Evolutionary conservation across 345 rosid genomes (phyloP), one percentile per base, ranked within the genome.

Genomic region (Pistacia atlantica): DNA sequence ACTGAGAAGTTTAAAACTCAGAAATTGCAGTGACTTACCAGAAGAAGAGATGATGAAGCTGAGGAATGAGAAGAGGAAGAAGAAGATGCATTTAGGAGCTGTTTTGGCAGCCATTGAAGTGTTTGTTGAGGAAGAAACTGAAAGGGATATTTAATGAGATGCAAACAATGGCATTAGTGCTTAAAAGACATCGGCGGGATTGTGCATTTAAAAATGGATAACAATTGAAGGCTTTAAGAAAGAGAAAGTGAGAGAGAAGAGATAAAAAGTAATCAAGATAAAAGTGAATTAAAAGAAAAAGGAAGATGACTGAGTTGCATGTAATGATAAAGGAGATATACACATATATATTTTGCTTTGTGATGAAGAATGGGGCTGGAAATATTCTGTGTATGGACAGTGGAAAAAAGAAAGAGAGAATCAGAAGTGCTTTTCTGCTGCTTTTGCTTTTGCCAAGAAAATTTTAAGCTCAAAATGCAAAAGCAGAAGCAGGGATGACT

Each of bases 341-440:
- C 5, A 37, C 1, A 42, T 42, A 42, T 81, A 82, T 78, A 68
- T 59, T 79, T 84, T 88, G 55, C 97, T 89, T 92, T 91, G 90
- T 84, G 55, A 80, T 57, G 84, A 87, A 86, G 94, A 77, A 83
- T 51, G 72, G 37, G 72, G 75, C 45, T 14, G 83, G 72, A 58
- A 59, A 52, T 56, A 75, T 28, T 33, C 58, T 64, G 63, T 64
- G 52, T 48, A 57, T 56, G 20, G 33, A 49, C 61, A 51, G 75
- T 14, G 72, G 16, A 70, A 55, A 64, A 67, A 81, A 74, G 8
- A 8, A 7, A 42, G 9, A 31, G 3, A 71, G 80, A 79, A 61
- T 37, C 65, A 81, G 18, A 79, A 16, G 42, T 35, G 64, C 75
- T 67, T 81, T 78, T 45, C 66, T 28, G 45, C 42, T 51, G 54